phyloP scores from a whole-genome alignment of 2,329 filamentous ascomycete genomes.

The Tolypocladium capitatum region DNA sequence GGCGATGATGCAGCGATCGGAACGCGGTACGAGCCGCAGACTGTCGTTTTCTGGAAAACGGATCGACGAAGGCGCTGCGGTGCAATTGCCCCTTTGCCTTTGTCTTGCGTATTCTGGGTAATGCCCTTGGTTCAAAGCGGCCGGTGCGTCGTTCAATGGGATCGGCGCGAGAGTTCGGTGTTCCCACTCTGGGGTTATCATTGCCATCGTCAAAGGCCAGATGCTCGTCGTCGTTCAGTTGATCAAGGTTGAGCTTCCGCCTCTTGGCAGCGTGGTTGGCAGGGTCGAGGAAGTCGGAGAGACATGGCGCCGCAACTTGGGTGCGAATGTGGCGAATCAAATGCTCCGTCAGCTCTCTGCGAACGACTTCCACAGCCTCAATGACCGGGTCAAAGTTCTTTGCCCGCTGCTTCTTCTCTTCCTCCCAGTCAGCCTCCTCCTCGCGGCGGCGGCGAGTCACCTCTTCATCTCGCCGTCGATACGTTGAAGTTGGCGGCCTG shows the following conservation, averaged over 20 bases:
- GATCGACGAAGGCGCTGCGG: constrained; percentile 53
- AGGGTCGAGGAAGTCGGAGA: constrained; percentile 75
- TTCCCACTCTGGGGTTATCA: constrained; percentile 49
- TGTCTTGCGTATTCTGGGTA: constrained; percentile 64
- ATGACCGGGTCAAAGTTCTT: constrained; percentile 80
- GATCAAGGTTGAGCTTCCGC: constrained; percentile 63
- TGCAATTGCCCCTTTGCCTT: constrained; percentile 41
- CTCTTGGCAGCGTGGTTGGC: constrained; percentile 68
- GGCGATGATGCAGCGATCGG: constrained; percentile 68
- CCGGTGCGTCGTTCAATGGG: constrained; percentile 47
- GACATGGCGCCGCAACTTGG: constrained; percentile 66
- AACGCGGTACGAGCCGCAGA: constrained; percentile 45
- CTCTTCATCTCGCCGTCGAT: constrained; percentile 46
- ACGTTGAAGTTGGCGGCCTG: constrained; percentile 6
- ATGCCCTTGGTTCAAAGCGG: constrained; percentile 41
- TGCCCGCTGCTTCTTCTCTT: constrained; percentile 79
- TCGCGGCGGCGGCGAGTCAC: constrained; percentile 53
- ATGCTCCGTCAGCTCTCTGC: constrained; percentile 72
- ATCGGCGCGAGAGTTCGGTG: constrained; percentile 50
- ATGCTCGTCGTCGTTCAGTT: constrained; percentile 44
- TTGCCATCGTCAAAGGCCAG: constrained; percentile 41
- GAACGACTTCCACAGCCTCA: constrained; percentile 68
- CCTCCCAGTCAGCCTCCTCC: constrained; percentile 70
- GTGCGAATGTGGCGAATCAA: constrained; percentile 80
- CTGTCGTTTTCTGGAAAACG: constrained; percentile 51